Percentiles rank a stretch among this genome's conserved stretches.
These are phyloP conservation scores for Xylariaceae sp. DNA, from an alignment of 2,329 filamentous ascomycete genomes.

Conservation along the genomic window DNA sequence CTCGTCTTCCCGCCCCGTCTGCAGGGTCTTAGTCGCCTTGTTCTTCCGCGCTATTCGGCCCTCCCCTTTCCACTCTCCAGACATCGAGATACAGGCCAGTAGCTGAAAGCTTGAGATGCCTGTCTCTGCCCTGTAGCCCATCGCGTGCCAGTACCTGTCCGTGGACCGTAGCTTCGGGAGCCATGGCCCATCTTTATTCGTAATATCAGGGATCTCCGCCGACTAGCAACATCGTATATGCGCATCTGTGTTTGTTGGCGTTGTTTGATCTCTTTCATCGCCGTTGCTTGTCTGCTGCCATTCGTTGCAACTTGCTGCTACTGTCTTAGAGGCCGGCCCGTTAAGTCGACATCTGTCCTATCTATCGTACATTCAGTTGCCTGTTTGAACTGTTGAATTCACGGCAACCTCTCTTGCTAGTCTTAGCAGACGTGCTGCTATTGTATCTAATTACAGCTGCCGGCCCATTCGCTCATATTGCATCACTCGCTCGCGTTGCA, in stretches of 20 bases:
- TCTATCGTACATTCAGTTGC: not conserved
- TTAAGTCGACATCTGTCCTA: not conserved
- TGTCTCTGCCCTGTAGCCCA: conserved; percentile 7
- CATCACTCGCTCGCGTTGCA: conserved; percentile 28
- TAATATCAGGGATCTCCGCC: conserved; percentile 14
- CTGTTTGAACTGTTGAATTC: too few species aligned
- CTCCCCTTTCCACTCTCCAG: conserved; percentile 1
- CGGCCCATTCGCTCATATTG: conserved; percentile 27
- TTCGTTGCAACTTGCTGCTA: not conserved
- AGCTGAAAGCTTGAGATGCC: not conserved
- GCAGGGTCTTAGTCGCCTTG: conserved; percentile 10
- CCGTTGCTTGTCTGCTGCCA: not conserved
- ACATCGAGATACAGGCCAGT: not conserved
- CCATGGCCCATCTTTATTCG: conserved; percentile 7
- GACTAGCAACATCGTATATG: conserved; percentile 13
- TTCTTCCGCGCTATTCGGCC: conserved; percentile 11
- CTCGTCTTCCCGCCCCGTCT: conserved; percentile 8
- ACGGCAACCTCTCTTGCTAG: not conserved
- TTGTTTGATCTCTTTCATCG: conserved; percentile 8
- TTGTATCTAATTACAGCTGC: conserved; percentile 12
- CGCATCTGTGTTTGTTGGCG: conserved; percentile 10
- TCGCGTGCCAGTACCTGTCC: conserved; percentile 7
- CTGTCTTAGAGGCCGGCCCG: not conserved
- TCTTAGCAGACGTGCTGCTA: not conserved
- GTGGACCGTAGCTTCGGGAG: conserved; percentile 14